These are phyloP conservation scores for Fusarium paranaense DNA, from an alignment of 2,329 filamentous ascomycete genomes.

Conservation along the genomic window DNA sequence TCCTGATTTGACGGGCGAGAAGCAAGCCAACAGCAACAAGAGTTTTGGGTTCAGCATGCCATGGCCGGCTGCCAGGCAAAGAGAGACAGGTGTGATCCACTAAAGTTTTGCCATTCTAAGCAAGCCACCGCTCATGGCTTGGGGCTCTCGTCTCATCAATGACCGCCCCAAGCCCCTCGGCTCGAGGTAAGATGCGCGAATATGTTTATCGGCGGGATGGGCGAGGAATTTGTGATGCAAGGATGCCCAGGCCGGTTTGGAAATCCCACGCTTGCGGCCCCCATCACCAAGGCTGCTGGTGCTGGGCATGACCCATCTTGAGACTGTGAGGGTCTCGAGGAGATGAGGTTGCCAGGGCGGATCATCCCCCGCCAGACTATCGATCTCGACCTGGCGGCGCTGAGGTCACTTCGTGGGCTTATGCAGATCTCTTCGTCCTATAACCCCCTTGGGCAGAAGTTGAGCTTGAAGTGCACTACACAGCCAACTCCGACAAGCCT, in stretches of 20 bases:
- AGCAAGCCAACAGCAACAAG: conserved; percentile 9
- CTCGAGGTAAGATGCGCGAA: conserved; percentile 4
- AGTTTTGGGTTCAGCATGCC: conserved; percentile 24
- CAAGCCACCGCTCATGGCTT: conserved; percentile 32
- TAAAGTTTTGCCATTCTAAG: conserved; percentile 29
- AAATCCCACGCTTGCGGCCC: conserved; percentile 30
- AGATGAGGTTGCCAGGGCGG: conserved; percentile 33
- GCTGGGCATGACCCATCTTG: conserved; percentile 14
- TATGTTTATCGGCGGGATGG: conserved; percentile 16
- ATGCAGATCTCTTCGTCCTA: conserved; percentile 11
- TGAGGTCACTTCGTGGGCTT: conserved; percentile 8
- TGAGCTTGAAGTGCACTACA: not conserved
- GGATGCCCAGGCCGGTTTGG: conserved; percentile 13
- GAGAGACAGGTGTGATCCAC: conserved; percentile 37
- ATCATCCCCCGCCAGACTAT: conserved; percentile 12
- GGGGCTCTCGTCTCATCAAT: conserved; percentile 13
- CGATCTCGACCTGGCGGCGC: conserved; percentile 12
- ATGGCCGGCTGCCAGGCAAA: conserved; percentile 10
- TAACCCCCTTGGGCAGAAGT: conserved; percentile 3
- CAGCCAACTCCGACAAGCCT: not conserved
- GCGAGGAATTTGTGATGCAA: conserved; percentile 36
- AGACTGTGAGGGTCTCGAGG: conserved; percentile 13
- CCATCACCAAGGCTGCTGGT: conserved; percentile 17
- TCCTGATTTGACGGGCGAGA: conserved; percentile 7
- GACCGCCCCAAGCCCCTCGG: conserved; percentile 18